Evolutionary conservation across 78 protist species (phyloP), one percentile per base, ranked within the genome.

Genomic region (Blattamonas nauphoetae): DNA sequence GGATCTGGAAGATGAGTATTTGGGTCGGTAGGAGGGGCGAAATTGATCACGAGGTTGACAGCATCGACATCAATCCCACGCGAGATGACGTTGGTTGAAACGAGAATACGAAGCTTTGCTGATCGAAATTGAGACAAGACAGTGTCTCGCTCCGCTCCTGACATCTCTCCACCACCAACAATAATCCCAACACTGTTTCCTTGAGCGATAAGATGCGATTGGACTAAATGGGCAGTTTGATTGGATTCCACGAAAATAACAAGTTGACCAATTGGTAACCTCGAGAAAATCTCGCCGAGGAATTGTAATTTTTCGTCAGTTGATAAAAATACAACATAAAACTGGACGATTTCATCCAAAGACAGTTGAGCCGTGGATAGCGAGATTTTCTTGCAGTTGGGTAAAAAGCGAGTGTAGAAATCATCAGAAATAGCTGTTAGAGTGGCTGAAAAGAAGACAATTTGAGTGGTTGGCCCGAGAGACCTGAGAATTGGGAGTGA

Each of bases 311-410:
- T 6, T 21, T 55, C 71, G 71, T 55, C 71, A 55, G 21, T 29
- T 55, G 71, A 55, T 55, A 21, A 55, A 11, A 79, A 5, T 11
- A 33, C 83, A 36, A 89, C 1, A 71, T 34, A 89, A 44, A 55
- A 89, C 64, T 89, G 91, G 34, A 33, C 44, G 86, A 89, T 89
- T 45, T 87, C 91, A 21, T 89, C 87, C 0, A 89, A 41, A 33
- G 91, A 85, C 35, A 89, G 89, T 45, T 89, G 88, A 33, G 82
- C 91, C 5, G 34, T 2, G 3, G 36, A 4, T 35, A 89, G 88
- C 6, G 55, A 5, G 4, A 89, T 88, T 42, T 42, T 81, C 33
- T 35, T 3, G 5, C 87, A 87, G 64, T 85, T 87, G 3, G 84
- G 46, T 85, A 85, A 45, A 42, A 89, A 84, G 45, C 3, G 41